Evolutionary conservation across 345 rosid genomes (phyloP), one percentile per base, ranked within the genome.

Genomic region (Gossypium herbaceum): DNA sequence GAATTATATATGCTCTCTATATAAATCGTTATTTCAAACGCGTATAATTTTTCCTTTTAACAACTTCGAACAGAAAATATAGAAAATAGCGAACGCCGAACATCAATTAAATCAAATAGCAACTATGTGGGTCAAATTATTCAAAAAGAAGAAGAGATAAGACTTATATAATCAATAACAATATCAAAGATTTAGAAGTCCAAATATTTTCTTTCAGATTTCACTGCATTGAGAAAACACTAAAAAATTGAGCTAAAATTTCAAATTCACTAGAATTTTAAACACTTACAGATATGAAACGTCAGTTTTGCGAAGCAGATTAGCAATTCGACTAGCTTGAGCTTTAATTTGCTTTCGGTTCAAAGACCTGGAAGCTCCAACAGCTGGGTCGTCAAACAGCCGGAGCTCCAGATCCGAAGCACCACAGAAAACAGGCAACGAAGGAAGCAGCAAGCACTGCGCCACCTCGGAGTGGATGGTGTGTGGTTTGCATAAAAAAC

Each of bases 401-500:
- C 89, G 84, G 52, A 95, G 81, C 77, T 82, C 86, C 39, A 89
- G 93, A 79, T 86, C 90, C 67, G 89, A 79, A 9, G 98, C 89
- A 50, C 98, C 98, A 74, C 88, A 91, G 85, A 91, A 90, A 45
- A 93, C 87, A 7, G 98, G 98, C 65, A 93, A 85, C 77, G 92
- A 95, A 19, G 97, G 99, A 80, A 93, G 70, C 61, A 97, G 94
- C 88, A 95, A 85, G 84, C 91, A 86, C 80, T 94, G 91, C 57
- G 91, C 94, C 9, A 93, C 90, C 76, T 95, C 99, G 57, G 99
- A 93, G 88, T 95, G 93, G 29, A 92, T 82, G 2, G 97, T 93
- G 83, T 95, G 22, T 20, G 22, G 22, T 20, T 20, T 20, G 22
- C 22, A 20, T 20, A 20, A 20, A 20, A 20, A 20, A 20, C 22